phyloP scores from a whole-genome alignment of 495 filamentous ascomycete species.

The Tricharina praecox region DNA sequence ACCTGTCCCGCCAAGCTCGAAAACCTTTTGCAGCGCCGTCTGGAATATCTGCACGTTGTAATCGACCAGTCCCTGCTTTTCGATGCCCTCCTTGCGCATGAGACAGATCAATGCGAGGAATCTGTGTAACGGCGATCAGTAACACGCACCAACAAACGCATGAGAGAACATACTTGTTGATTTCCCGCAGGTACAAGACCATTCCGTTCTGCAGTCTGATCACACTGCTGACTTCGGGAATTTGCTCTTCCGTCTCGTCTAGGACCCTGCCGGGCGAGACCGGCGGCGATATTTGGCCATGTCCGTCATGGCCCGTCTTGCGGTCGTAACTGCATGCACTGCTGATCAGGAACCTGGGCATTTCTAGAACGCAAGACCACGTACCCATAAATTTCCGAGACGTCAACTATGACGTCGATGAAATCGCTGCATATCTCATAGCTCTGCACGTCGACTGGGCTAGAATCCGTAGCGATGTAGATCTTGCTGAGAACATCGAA shows the following conservation, averaged over 20 bases:
- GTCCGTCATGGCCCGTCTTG: conserved; percentile 4
- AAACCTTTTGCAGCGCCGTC: conserved; percentile 41
- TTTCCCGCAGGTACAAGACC: conserved; percentile 25
- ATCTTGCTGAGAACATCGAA: conserved; percentile 96
- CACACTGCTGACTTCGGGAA: conserved; percentile 20
- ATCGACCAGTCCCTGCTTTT: conserved; percentile 43
- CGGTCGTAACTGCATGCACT: conserved; percentile 20
- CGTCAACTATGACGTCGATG: conserved; percentile 92
- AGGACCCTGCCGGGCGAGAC: background rate
- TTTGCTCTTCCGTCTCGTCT: conserved; percentile 11
- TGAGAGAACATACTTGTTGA: conserved; percentile 22
- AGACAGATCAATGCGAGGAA: conserved; percentile 26
- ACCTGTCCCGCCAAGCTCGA: conserved; percentile 28
- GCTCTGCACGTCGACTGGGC: conserved; percentile 75
- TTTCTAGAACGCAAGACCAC: background rate
- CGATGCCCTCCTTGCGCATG: conserved; percentile 27
- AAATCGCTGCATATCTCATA: conserved; percentile 98
- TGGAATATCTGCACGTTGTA: conserved; percentile 47
- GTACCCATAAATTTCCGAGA: conserved; percentile 76
- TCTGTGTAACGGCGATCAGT: conserved; percentile 6
- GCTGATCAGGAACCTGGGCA: background rate
- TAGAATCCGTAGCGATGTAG: conserved; percentile 89
- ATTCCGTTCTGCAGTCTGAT: conserved; percentile 26
- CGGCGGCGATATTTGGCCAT: conserved; percentile 1
- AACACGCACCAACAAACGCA: background rate